Evolutionary conservation across 2,329 filamentous ascomycete genomes (phyloP).

Genomic region (Beauveria australis): DNA sequence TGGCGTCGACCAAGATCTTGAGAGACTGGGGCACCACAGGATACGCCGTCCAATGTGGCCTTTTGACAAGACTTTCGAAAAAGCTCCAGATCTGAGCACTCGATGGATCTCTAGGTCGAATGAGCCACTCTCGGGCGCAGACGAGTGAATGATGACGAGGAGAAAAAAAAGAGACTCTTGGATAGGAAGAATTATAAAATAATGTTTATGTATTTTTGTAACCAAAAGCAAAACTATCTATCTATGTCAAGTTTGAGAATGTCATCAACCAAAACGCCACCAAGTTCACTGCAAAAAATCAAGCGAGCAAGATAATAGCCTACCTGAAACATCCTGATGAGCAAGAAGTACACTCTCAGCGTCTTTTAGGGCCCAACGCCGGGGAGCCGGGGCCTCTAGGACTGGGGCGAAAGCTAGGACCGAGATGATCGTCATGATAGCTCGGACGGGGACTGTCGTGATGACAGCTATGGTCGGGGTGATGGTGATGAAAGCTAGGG

Average conservation of each 20-base stretch:
- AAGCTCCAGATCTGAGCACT: conserved; percentile 14
- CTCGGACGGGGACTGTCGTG: too few relatives aligned
- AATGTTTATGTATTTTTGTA: neutral
- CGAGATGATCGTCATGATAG: too few relatives aligned
- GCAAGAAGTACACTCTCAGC: too few relatives aligned
- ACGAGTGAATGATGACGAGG: neutral
- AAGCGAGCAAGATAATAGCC: too few relatives aligned
- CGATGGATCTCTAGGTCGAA: conserved; percentile 17
- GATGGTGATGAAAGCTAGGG: neutral
- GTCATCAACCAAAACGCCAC: too few relatives aligned
- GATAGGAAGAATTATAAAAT: neutral
- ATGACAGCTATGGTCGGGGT: neutral
- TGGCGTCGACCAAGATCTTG: conserved; percentile 44
- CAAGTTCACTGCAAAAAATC: too few relatives aligned
- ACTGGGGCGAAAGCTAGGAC: too few relatives aligned
- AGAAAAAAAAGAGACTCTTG: neutral
- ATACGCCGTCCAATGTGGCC: conserved; percentile 40
- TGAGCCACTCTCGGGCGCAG: conserved; percentile 13
- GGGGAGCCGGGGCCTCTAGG: neutral
- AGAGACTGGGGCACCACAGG: conserved; percentile 37
- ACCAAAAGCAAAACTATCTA: neutral
- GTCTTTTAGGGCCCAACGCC: too few relatives aligned
- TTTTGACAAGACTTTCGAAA: conserved; percentile 18
- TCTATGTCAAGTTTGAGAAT: too few relatives aligned
- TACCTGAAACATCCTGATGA: too few relatives aligned